These are phyloP conservation scores for Nakaseomyces nivariensis DNA, from an alignment of 1,139 yeast genomes.

Conservation along the genomic window DNA sequence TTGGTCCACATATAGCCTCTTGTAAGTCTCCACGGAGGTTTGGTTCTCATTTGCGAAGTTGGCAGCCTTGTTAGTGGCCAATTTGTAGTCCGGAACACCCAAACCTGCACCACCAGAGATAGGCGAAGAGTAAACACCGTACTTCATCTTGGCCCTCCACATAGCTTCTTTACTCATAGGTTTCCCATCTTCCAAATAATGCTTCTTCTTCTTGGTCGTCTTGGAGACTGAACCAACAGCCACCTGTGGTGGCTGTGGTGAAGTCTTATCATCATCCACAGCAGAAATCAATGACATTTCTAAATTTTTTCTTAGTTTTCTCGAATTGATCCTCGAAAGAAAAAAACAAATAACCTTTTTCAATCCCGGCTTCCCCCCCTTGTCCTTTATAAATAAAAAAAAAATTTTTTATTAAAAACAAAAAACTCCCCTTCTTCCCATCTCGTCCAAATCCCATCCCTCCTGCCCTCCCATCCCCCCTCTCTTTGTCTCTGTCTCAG, in stretches of 20 bases:
- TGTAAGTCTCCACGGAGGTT: slow-evolving; percentile 55
- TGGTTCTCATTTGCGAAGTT: slow-evolving; percentile 60
- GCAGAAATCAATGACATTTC: slow-evolving; percentile 30
- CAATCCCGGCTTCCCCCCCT: too few species aligned
- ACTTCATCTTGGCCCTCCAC: slow-evolving; percentile 60
- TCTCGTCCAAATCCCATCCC: too few species aligned
- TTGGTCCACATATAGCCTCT: slow-evolving; percentile 45
- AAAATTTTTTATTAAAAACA: too few species aligned
- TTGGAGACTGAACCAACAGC: neutral
- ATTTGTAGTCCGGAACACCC: slow-evolving; percentile 45
- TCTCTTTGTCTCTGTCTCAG: too few species aligned
- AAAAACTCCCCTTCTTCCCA: too few species aligned
- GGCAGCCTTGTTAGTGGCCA: slow-evolving; percentile 70
- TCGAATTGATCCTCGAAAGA: too few species aligned
- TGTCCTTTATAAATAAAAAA: too few species aligned
- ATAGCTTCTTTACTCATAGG: slow-evolving; percentile 60
- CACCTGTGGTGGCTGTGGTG: neutral
- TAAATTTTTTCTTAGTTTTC: slow-evolving; percentile 24
- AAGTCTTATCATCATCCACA: slow-evolving; percentile 10
- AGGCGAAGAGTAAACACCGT: slow-evolving; percentile 32
- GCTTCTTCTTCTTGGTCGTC: neutral
- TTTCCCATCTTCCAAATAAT: slow-evolving; percentile 45
- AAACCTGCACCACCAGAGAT: slow-evolving; percentile 18
- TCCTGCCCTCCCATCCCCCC: too few species aligned
- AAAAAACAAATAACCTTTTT: too few species aligned